Conservation (phyloP, 192 early-diverging fungal species). For the Coemansia sp. region DNA sequence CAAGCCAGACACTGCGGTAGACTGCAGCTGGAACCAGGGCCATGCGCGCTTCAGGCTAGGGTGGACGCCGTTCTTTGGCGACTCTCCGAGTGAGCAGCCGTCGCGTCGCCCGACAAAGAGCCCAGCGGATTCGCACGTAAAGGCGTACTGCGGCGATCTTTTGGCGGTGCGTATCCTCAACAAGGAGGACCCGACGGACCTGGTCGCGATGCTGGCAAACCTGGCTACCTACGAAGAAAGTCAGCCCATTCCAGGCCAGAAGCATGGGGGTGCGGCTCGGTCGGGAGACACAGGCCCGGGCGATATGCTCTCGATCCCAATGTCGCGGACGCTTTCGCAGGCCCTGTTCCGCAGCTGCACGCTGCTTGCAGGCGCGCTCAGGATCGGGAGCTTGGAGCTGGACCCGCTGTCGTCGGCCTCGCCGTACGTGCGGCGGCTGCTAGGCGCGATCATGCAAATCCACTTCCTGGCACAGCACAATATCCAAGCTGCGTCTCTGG, state of each 20-base stretch:
- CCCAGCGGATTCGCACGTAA: constrained; percentile 10
- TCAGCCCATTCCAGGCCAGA: constrained; percentile 8
- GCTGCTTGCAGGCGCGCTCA: constrained; percentile 29
- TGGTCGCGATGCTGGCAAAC: constrained; percentile 45
- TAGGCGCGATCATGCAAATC: constrained; percentile 44
- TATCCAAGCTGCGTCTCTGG: constrained; percentile 42
- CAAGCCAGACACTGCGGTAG: constrained; percentile 9
- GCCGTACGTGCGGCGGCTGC: constrained; percentile 37
- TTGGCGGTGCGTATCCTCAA: constrained; percentile 46
- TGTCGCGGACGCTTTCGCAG: constrained; percentile 37
- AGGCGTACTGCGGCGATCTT: constrained; percentile 46
- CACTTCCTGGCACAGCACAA: constrained; percentile 45
- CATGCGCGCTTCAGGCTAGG: constrained; percentile 39
- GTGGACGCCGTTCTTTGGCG: constrained; percentile 47
- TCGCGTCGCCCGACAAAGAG: background rate
- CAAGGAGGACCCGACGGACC: constrained; percentile 45
- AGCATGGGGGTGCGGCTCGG: background rate
- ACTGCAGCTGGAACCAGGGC: constrained; percentile 38
- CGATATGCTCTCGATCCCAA: constrained; percentile 10
- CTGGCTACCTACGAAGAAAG: constrained; percentile 38
- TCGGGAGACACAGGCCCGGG: background rate
- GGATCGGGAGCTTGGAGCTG: constrained; percentile 22
- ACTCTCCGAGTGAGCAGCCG: constrained; percentile 6
- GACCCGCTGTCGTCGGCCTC: constrained; percentile 38
- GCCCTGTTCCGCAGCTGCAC: constrained; percentile 36